Conservation (phyloP, 208 protist genomes). For the Phytomonas francai region DNA sequence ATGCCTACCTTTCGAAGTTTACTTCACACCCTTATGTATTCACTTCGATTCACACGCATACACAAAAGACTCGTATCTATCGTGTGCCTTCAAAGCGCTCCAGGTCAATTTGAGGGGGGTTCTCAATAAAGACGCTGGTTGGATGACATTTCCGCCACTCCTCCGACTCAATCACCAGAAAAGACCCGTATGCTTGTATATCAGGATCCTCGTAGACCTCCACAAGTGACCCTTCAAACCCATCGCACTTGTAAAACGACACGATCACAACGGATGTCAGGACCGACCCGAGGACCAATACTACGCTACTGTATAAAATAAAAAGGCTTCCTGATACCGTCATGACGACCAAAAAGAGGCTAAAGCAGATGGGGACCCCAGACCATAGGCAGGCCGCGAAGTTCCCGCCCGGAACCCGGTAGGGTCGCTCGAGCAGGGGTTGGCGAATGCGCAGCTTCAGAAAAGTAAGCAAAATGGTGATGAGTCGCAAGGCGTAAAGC, state of each 20-base stretch:
- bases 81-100: slow-evolving; percentile 19
- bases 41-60: neutral
- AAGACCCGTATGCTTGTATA: slow-evolving; percentile 72
- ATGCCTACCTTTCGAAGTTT: neutral
- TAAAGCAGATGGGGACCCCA: slow-evolving; percentile 68
- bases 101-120: slow-evolving; percentile 33
- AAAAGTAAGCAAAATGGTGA: slow-evolving; percentile 66
- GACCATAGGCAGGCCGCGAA: slow-evolving; percentile 39
- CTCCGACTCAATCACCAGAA: slow-evolving; percentile 57
- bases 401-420: slow-evolving; percentile 56
- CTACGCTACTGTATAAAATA: slow-evolving; percentile 43
- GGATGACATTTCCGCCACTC: slow-evolving; percentile 67
- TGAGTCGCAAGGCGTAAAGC: slow-evolving; percentile 75
- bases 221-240: slow-evolving; percentile 78
- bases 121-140: slow-evolving; percentile 48
- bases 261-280: slow-evolving; percentile 57
- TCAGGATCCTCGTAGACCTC: slow-evolving; percentile 82
- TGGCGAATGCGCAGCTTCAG: slow-evolving; percentile 58
- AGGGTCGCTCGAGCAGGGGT: slow-evolving; percentile 73
- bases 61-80: neutral
- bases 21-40: neutral
- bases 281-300: slow-evolving; percentile 51
- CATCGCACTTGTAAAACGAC: slow-evolving; percentile 50
- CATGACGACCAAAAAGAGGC: slow-evolving; percentile 58
- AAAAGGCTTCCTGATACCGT: slow-evolving; percentile 37